Base-by-base conservation (phyloP, 225 moss, liverwort and hornwort genomes). In the Physcomitrellopsis africana region DNA sequence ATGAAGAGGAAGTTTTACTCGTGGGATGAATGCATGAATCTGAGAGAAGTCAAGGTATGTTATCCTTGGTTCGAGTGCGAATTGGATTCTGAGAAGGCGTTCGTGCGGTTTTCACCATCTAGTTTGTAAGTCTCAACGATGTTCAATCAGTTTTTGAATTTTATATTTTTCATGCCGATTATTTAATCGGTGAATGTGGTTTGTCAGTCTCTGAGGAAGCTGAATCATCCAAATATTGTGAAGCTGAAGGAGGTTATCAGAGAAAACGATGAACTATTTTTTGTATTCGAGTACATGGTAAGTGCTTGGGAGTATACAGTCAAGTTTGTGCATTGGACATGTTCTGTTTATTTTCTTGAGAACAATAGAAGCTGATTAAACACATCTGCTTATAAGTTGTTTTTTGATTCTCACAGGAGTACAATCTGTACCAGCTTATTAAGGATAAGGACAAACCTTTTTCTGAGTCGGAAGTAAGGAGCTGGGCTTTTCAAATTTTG, bases 1-100 rank as follows among this genome's bases (percentile, higher is more conserved):
- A 94, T 94, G 93, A 94, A 94, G 83, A 88, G 91, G 73, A 94
- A 94, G 82, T 94, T 94, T 72, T 91, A 89, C 74, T 91, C 93
- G 16, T 91, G 93, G 93, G 91, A 91, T 64, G 93, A 94, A 75
- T 94, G 93, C 69, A 91, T 94, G 91, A 94, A 94, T 70, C 73
- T 94, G 78, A 89, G 93, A 52, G 93, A 94, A 91, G 93, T 94
- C 20, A 91, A 97, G 92, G 96, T 94, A 76, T 46, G 13, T 58
- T 13, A 1, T 0, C 27, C 1, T 2, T 22, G 11, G 46, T 9
- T n/a, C 18, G 0, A 60, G 1, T 26, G 0, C 18, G 14, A 14
- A 41, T 41, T 13, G 18, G n/a, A 22, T 3, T 0, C 0, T 18
- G 9, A 9, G 15, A 17, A 24, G 8, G 13, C 0, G 46, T 2